Conservation (phyloP, 2,329 filamentous ascomycete species). For the Myriangium duriaei region DNA sequence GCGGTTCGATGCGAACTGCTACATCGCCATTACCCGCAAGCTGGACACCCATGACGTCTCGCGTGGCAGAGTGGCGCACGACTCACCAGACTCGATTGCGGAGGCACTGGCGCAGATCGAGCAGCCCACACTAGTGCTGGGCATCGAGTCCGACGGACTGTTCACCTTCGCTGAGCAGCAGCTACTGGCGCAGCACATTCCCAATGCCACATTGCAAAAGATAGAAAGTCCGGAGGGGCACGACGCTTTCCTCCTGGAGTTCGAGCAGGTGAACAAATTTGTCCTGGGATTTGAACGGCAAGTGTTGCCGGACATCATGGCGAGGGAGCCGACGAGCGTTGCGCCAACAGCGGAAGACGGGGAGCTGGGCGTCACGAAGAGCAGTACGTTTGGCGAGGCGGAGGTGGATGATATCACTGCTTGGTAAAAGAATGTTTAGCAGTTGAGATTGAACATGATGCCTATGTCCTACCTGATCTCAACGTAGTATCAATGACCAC, state of each 20-base stretch:
- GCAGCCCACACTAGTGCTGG: slow-evolving; percentile 81
- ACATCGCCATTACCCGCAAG: slow-evolving; percentile 96
- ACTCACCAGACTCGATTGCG: slow-evolving; percentile 39
- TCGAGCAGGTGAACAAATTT: slow-evolving; percentile 89
- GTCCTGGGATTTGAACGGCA: slow-evolving; percentile 73
- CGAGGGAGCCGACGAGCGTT: slow-evolving; percentile 29
- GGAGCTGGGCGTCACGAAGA: slow-evolving; percentile 52
- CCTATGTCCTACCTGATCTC: no score
- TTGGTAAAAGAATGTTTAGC: slow-evolving; percentile 56
- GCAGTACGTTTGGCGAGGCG: slow-evolving; percentile 85
- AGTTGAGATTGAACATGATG: slow-evolving; percentile 2
- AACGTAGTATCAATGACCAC: no score
- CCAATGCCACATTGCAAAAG: slow-evolving; percentile 62
- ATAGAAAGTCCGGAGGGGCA: slow-evolving; percentile 94
- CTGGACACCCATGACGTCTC: slow-evolving; percentile 95
- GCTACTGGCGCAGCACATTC: slow-evolving; percentile 73
- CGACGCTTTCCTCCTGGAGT: slow-evolving; percentile 91
- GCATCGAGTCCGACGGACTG: slow-evolving; percentile 88
- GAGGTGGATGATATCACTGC: slow-evolving; percentile 94
- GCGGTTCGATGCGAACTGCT: slow-evolving; percentile 96
- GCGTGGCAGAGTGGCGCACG: slow-evolving; percentile 44
- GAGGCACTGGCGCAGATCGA: slow-evolving; percentile 70
- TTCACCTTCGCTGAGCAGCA: slow-evolving; percentile 97
- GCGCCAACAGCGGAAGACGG: slow-evolving; percentile 9
- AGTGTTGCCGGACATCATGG: slow-evolving; percentile 81